These are phyloP conservation scores for Leucogyrophana mollusca DNA, from an alignment of 768 basidiomycete species.

Conservation along the genomic window DNA sequence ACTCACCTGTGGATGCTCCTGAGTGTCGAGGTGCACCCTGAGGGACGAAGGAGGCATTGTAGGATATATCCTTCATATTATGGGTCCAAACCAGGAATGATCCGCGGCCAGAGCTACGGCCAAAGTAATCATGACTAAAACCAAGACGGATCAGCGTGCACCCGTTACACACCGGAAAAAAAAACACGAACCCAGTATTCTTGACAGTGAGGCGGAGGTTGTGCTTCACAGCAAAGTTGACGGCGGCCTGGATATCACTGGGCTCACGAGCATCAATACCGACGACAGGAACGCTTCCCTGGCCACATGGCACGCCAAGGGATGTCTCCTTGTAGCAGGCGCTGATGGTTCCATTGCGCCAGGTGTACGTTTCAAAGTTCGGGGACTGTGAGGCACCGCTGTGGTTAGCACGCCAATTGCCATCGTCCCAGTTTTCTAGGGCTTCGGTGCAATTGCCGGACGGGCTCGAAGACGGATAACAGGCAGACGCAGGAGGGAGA, in stretches of 20 bases:
- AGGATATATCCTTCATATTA: constrained; percentile 32
- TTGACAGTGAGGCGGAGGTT: constrained; percentile 37
- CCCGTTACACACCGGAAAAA: no score
- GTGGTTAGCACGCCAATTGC: constrained; percentile 35
- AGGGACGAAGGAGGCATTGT: constrained; percentile 25
- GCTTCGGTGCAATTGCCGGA: constrained; percentile 35
- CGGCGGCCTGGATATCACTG: constrained; percentile 37
- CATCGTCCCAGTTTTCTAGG: constrained; percentile 21
- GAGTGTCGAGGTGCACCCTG: constrained; percentile 23
- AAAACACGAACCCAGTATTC: constrained; percentile 21
- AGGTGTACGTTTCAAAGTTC: constrained; percentile 30
- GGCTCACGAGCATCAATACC: constrained; percentile 39
- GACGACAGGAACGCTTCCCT: constrained; percentile 41
- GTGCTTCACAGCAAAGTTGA: constrained; percentile 34
- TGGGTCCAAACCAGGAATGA: constrained; percentile 39
- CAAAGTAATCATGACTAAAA: no score
- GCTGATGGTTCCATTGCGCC: constrained; percentile 43
- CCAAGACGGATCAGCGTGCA: no score
- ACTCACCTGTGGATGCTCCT: constrained; percentile 11
- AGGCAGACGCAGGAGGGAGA: constrained; percentile 35
- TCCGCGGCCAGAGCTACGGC: constrained; percentile 31
- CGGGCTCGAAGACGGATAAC: constrained; percentile 32
- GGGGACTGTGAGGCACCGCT: constrained; percentile 36
- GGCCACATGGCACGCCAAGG: constrained; percentile 38
- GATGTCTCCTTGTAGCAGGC: constrained; percentile 50